Evolutionary conservation across 2,329 filamentous ascomycete species (phyloP).

Genomic region (Scleromitrula shiraiana): DNA sequence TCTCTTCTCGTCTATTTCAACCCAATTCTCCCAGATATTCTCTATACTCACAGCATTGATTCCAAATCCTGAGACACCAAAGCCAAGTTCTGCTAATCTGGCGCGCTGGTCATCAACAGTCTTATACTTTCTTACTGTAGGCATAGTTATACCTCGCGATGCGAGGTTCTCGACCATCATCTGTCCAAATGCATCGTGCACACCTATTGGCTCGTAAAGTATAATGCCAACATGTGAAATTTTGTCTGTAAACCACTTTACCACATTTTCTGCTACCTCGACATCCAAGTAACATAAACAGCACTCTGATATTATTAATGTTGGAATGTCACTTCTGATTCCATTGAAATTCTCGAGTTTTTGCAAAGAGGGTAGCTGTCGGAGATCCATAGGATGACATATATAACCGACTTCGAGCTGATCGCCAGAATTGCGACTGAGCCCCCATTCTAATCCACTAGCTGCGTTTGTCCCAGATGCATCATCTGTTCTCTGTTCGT

Average conservation of each 20-base stretch:
- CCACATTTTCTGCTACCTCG: slow-evolving; percentile 51
- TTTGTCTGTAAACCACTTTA: slow-evolving; percentile 54
- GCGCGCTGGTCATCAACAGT: slow-evolving; percentile 59
- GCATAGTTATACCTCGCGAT: slow-evolving; percentile 72
- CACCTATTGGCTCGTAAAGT: slow-evolving; percentile 83
- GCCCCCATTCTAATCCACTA: slow-evolving; percentile 24
- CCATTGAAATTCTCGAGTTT: slow-evolving; percentile 31
- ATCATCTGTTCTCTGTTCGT: slow-evolving; percentile 27
- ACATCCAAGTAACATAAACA: slow-evolving; percentile 83
- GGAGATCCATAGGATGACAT: slow-evolving; percentile 37
- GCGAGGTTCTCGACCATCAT: slow-evolving; percentile 91
- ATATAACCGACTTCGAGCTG: slow-evolving; percentile 34
- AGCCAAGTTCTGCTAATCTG: slow-evolving; percentile 59
- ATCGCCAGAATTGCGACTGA: slow-evolving; percentile 11
- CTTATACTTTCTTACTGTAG: slow-evolving; percentile 68
- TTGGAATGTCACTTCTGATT: slow-evolving; percentile 56
- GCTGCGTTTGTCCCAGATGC: no score
- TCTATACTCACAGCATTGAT: slow-evolving; percentile 52
- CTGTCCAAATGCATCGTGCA: slow-evolving; percentile 76
- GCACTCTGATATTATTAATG: slow-evolving; percentile 86
- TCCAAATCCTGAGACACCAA: slow-evolving; percentile 37
- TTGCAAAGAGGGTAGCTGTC: slow-evolving; percentile 19
- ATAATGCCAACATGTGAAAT: slow-evolving; percentile 50
- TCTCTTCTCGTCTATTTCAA: slow-evolving; percentile 62
- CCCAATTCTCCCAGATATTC: slow-evolving; percentile 73